Percentiles rank a stretch among this genome's conserved stretches.
phyloP scores from a whole-genome alignment of 2,329 filamentous ascomycete genomes.

The Sclerotinia trifoliorum region DNA sequence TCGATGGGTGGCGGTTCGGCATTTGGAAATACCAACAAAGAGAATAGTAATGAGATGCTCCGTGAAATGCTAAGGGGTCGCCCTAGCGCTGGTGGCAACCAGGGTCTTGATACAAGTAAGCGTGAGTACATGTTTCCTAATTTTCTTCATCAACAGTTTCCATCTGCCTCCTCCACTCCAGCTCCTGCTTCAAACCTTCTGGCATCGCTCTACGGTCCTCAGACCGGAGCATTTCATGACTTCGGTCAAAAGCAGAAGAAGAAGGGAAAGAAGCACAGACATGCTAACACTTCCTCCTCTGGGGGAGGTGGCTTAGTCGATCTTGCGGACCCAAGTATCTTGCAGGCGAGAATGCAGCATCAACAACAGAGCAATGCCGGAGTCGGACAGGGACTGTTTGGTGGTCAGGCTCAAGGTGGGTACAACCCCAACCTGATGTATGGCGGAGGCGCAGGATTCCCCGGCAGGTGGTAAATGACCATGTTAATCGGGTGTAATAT shows the following conservation, averaged over 20 bases:
- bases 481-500: slow-evolving; percentile 32
- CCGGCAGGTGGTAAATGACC: slow-evolving; percentile 60
- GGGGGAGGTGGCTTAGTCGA: slow-evolving; percentile 98
- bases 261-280: slow-evolving; percentile 99
- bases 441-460: slow-evolving; percentile 46
- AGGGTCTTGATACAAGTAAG: slow-evolving; percentile 84
- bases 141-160: slow-evolving; percentile 82
- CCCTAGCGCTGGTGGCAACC: slow-evolving; percentile 60
- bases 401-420: slow-evolving; percentile 89
- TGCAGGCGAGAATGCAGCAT: slow-evolving; percentile 96
- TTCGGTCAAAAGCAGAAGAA: slow-evolving; percentile 97
- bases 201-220: slow-evolving; percentile 86
- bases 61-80: slow-evolving; percentile 77
- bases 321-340: slow-evolving; percentile 99
- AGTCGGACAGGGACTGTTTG: slow-evolving; percentile 86
- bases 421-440: slow-evolving; percentile 89
- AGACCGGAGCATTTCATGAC: slow-evolving; percentile 85
- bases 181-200: slow-evolving; percentile 88
- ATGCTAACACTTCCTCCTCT: slow-evolving; percentile 99
- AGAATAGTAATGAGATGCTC: slow-evolving; percentile 71
- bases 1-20: slow-evolving; percentile 52
- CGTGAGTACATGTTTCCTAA: slow-evolving; percentile 98
- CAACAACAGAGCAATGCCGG: slow-evolving; percentile 76
- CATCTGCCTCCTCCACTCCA: slow-evolving; percentile 76
- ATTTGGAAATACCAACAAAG: slow-evolving; percentile 71